Conservation (phyloP, 148 eudicot species). For the Persicaria maculosa region DNA sequence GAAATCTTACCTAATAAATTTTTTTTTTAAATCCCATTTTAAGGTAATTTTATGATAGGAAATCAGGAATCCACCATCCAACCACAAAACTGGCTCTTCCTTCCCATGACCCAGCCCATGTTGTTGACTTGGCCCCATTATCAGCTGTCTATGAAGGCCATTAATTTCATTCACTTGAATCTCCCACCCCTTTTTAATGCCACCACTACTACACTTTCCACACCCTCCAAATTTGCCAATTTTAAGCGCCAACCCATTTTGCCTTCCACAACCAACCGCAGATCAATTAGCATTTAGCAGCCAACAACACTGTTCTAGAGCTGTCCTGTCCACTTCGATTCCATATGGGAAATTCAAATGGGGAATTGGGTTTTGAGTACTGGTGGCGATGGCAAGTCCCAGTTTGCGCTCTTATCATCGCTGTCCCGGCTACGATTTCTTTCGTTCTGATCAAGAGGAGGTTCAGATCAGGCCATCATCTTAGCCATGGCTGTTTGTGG, state of each 20-base stretch:
- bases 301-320: background rate
- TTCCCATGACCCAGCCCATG: too few species aligned
- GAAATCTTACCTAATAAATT: too few species aligned
- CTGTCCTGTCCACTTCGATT: background rate
- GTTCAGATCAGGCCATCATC: background rate
- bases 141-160: background rate
- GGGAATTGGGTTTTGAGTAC: conserved; percentile 32
- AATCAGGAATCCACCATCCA: background rate
- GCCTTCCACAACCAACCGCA: background rate
- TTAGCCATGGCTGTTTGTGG: conserved; percentile 39
- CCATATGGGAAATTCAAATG: conserved; percentile 9
- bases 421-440: conserved; percentile 33
- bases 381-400: conserved; percentile 69
- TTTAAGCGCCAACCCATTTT: background rate
- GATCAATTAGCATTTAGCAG: background rate
- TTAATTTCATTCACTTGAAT: too few species aligned
- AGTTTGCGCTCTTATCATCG: conserved; percentile 50
- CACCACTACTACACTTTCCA: background rate
- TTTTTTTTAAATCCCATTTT: too few species aligned
- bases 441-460: conserved; percentile 21
- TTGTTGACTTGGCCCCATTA: background rate
- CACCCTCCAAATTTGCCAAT: background rate
- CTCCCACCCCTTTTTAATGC: background rate
- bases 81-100: background rate
- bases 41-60: too few species aligned